phyloP scores from a whole-genome alignment of 306 rosid genomes.

The Vigna reflexopilosa region DNA sequence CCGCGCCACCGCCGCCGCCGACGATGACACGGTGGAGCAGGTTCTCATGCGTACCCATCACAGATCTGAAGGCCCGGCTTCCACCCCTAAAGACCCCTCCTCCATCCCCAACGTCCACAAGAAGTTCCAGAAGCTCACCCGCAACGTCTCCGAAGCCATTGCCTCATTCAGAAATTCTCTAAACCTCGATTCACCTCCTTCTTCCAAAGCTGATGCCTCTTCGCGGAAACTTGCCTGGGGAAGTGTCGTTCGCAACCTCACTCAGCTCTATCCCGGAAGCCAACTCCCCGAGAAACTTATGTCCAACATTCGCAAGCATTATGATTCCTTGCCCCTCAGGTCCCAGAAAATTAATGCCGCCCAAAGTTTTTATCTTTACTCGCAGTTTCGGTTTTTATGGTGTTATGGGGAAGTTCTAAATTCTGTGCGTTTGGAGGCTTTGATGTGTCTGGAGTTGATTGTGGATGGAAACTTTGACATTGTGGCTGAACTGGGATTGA shows the following conservation, averaged over 20 bases:
- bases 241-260: conserved; percentile 74
- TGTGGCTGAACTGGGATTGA: neutral
- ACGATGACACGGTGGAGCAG: conserved; percentile 77
- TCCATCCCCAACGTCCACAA: conserved; percentile 59
- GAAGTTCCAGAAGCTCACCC: conserved; percentile 76
- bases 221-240: conserved; percentile 76
- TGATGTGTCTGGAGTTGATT: neutral
- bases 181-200: conserved; percentile 58
- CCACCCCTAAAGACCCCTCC: conserved; percentile 37
- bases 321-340: conserved; percentile 94
- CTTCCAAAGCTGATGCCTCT: conserved; percentile 18
- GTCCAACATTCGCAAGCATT: conserved; percentile 84
- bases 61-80: conserved; percentile 67
- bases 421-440: neutral
- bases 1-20: conserved; percentile 53
- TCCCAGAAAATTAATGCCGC: neutral
- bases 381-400: neutral
- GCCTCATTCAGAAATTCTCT: conserved; percentile 76
- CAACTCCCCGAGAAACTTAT: conserved; percentile 93
- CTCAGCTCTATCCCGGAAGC: conserved; percentile 88
- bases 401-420: too few species aligned
- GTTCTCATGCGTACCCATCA: conserved; percentile 77
- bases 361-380: neutral
- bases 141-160: conserved; percentile 82
- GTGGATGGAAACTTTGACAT: neutral